Evolutionary conservation across 768 basidiomycete genomes (phyloP), one percentile per base, ranked within the genome.

Genomic region (Boletus subparvulus): DNA sequence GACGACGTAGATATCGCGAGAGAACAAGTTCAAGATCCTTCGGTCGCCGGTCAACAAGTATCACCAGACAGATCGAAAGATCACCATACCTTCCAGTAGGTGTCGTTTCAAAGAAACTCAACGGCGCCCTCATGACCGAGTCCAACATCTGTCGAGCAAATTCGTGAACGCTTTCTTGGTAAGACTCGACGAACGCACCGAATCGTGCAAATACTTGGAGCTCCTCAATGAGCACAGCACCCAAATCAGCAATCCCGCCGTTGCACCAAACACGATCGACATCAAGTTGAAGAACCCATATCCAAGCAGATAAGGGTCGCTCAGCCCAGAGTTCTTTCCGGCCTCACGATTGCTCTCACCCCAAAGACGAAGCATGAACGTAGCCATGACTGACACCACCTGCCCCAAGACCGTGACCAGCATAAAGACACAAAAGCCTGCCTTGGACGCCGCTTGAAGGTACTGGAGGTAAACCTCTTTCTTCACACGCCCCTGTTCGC

Each of bases 11-110:
- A 82, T 85, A 64, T 98, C 96, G 3, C 93, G 84, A 4, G 92
- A 92, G 73, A 98, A 98, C 28, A 97, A 71, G 71, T 97, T 98
- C 50, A 98, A 69, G 52, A 95, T 88, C 10, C 93, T 90, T 52
- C 1, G 3, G 7, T 47, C 16, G 45, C 2, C 8, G 10, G 35
- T 54, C 16, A 61, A 40, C 28, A 16, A 3, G 14, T 6, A 12
- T 24, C 47, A 36, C 14, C 17, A 36, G 28, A 51, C 4, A 45
- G 1, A 26, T 7, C 1, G 10, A 26, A 50, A 19, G 13, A 19
- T 17, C 11, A 36, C 58, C 78, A 48, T 62, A 88, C 89, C 88
- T 82, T 61, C 93, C 93, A 16, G 83, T 86, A 2, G 94, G 95
- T 0, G 94, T 97, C 52, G 80, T 73, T 70, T 97, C 95, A 68